Base-by-base conservation (phyloP, 257 asterid species). In the Nicotiana undulata region DNA sequence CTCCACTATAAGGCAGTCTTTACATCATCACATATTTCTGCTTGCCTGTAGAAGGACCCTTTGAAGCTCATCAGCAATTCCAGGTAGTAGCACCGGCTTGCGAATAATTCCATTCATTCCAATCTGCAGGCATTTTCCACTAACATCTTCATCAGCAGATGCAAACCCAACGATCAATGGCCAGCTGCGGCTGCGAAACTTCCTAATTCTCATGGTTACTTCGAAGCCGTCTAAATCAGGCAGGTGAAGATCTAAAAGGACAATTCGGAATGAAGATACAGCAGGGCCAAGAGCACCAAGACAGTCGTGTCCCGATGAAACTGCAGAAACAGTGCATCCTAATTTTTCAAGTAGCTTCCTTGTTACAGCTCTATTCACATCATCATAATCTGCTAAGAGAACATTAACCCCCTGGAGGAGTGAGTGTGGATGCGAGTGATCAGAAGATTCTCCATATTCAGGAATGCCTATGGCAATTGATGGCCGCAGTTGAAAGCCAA, bases 21-120 rank as follows among this genome's bases (percentile, higher is more conserved):
- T 32, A 28, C 66, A n/a, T 82, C 85, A 88, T 64, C 82, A 82
- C 75, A 58, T 63, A 34, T 85, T 80, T 83, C 89, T 86, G 84
- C 88, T 87, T 17, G 91, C 89, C 82, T 88, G 96, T 84, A 87
- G 77, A 76, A 95, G 80, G 37, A 90, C 89, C 83, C 90, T 82
- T 74, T 85, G 90, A 59, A 95, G 91, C 88, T 93, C 98, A 44
- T 82, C 87, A 3, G 93, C 89, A 6, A 95, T 88, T 75, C 88
- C 98, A 28, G 81, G 92, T 85, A 90, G 85, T 52, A 93, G 88
- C 64, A 89, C 87, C 34, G 99, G 97, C 77, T 92, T 95, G 24
- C 86, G 93, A 63, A 95, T 93, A 46, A 89, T 86, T 17, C 99
- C 99, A 56, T 91, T 93, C 86, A 95, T 93, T 40, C 98, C 99